A percentile compares a stretch with the other conserved stretches of the same genome.
These are phyloP conservation scores for Begonia masoniana DNA, from an alignment of 306 rosid species.

Conservation along the genomic window DNA sequence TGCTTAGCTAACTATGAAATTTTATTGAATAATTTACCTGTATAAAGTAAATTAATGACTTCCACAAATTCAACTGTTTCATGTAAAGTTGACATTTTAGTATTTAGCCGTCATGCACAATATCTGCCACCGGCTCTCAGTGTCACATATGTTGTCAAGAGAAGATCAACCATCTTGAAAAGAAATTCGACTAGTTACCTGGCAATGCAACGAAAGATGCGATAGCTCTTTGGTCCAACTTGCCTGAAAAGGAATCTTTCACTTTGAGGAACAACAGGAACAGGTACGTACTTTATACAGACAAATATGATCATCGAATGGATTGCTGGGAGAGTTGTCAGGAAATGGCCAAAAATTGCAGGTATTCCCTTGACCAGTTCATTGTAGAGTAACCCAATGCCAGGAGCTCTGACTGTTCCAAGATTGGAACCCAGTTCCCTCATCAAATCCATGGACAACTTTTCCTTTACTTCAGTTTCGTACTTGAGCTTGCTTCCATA, in stretches of 20 bases:
- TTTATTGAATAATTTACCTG: too few relatives aligned
- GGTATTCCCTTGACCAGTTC: slow-evolving; percentile 96
- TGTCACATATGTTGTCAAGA: too few relatives aligned
- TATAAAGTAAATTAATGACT: too few relatives aligned
- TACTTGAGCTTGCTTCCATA: slow-evolving; percentile 95
- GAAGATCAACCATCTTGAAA: too few relatives aligned
- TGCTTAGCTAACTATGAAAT: too few relatives aligned
- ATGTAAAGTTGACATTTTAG: too few relatives aligned
- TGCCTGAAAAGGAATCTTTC: slow-evolving; percentile 97
- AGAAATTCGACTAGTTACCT: slow-evolving; percentile 20
- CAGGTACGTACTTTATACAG: slow-evolving; percentile 83
- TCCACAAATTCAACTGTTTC: too few relatives aligned
- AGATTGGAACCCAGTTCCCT: slow-evolving; percentile 79
- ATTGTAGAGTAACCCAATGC: slow-evolving; percentile 87
- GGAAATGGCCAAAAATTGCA: slow-evolving; percentile 86
- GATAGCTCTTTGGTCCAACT: slow-evolving; percentile 83
- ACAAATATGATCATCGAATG: slow-evolving; percentile 92
- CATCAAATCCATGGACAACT: slow-evolving; percentile 76
- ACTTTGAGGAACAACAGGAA: slow-evolving; percentile 87
- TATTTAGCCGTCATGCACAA: too few relatives aligned
- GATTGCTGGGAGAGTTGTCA: slow-evolving; percentile 55
- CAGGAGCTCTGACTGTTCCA: slow-evolving; percentile 94
- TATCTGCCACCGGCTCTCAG: too few relatives aligned
- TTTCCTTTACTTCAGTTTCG: slow-evolving; percentile 92
- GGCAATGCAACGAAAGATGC: slow-evolving; percentile 93